phyloP scores from a whole-genome alignment of 805 yeast genomes.

The Nakazawaea holstii region DNA sequence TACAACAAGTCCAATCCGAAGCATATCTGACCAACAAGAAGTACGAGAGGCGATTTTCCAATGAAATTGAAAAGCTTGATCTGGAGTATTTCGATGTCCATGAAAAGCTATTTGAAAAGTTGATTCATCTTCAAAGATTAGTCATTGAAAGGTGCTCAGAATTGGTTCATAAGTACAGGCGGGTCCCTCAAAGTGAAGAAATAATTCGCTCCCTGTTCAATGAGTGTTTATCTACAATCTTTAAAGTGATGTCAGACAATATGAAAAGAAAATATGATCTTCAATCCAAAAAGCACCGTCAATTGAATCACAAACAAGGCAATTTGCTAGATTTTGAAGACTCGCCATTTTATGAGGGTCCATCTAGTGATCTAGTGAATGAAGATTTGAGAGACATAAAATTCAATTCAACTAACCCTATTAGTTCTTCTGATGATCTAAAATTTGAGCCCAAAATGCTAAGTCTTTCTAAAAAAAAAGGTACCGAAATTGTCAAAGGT shows the following conservation, averaged over 20 bases:
- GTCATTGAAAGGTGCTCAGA: neutral
- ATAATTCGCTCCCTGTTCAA: neutral
- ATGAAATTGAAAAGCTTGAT: neutral
- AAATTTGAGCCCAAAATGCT: slow-evolving; percentile 2
- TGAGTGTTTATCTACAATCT: neutral
- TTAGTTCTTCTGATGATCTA: neutral
- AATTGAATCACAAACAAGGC: neutral
- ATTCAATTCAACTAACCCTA: neutral
- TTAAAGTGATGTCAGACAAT: neutral
- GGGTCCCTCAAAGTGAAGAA: neutral
- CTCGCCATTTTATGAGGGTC: neutral
- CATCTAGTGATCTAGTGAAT: neutral
- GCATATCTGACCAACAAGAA: neutral
- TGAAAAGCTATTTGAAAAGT: neutral
- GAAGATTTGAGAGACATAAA: neutral
- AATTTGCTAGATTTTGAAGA: neutral
- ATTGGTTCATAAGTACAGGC: neutral
- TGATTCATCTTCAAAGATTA: neutral
- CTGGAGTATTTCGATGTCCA: neutral
- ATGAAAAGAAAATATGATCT: neutral
- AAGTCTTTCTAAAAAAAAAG: neutral
- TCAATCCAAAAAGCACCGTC: neutral
- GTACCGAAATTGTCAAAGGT: too few relatives aligned
- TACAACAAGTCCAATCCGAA: too few relatives aligned
- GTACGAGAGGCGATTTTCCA: neutral